Evolutionary conservation across 306 rosid genomes (phyloP).

Genomic region (Vigna nakashimae): DNA sequence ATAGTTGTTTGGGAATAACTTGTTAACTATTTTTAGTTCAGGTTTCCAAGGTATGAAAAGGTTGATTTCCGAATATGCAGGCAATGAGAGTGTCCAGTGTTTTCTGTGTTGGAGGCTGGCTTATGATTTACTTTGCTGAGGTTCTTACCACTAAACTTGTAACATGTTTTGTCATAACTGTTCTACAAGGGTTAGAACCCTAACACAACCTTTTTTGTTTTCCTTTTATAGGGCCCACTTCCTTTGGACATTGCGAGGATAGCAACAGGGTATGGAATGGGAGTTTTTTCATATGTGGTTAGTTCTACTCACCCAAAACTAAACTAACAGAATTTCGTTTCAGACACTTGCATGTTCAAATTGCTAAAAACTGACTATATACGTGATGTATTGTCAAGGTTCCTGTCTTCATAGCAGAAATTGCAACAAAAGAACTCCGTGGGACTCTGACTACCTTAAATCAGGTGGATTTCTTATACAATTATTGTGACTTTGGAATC

Average conservation of each 20-base stretch:
- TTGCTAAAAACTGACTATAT: constrained; percentile 18
- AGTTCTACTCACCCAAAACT: constrained; percentile 34
- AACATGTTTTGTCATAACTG: constrained; percentile 7
- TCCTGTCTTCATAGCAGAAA: constrained; percentile 88
- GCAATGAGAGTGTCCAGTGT: constrained; percentile 85
- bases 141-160: constrained; percentile 47
- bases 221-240: constrained; percentile 59
- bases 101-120: constrained; percentile 84
- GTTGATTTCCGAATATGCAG: constrained; percentile 57
- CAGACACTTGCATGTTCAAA: constrained; percentile 19
- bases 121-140: constrained; percentile 81
- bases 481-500: constrained; percentile 7
- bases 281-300: constrained; percentile 90
- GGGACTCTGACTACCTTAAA: constrained; percentile 85
- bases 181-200: constrained; percentile 22
- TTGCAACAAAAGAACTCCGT: constrained; percentile 88
- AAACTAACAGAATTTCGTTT: constrained; percentile 1
- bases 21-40: not conserved
- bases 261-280: constrained; percentile 99
- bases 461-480: constrained; percentile 59
- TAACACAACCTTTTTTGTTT: not conserved
- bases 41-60: constrained; percentile 14
- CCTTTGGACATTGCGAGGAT: constrained; percentile 87
- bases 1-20: not conserved
- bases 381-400: constrained; percentile 61